Conservation (phyloP, 257 asterid species). For the Hygrophila difformis region DNA sequence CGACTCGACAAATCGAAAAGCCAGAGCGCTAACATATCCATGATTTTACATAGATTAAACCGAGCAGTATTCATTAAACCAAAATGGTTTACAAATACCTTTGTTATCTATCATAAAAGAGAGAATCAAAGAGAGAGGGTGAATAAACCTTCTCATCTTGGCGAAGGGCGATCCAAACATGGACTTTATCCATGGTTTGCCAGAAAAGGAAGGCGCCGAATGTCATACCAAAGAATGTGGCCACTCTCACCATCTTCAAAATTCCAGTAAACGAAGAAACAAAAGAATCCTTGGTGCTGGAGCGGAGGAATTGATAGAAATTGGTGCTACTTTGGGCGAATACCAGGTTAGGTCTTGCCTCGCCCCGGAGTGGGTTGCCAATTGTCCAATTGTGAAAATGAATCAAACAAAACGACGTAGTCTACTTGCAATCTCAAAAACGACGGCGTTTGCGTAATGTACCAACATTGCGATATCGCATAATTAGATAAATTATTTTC, state of each 20-base stretch:
- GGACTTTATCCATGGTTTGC: conserved; percentile 85
- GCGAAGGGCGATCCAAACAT: conserved; percentile 85
- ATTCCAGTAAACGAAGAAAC: conserved; percentile 12
- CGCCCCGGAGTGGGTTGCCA: background rate
- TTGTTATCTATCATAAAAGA: background rate
- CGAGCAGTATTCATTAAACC: background rate
- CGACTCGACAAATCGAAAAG: conserved; percentile 2
- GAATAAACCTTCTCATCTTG: conserved; percentile 67
- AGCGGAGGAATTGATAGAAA: background rate
- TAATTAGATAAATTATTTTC: too few species aligned
- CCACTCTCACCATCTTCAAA: conserved; percentile 65
- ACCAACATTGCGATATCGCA: too few species aligned
- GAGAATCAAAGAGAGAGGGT: background rate
- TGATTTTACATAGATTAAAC: background rate
- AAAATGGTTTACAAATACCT: background rate
- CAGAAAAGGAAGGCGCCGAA: conserved; percentile 78
- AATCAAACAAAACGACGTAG: conserved; percentile 1
- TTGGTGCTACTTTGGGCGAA: conserved; percentile 5
- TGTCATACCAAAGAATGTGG: conserved; percentile 61
- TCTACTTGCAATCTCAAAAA: too few species aligned
- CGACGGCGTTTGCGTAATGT: too few species aligned
- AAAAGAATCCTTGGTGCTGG: background rate
- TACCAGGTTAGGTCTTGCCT: conserved; percentile 8
- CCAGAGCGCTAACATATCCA: background rate
- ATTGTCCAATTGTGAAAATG: background rate